Percentiles rank a stretch among this genome's conserved stretches.
phyloP scores from a whole-genome alignment of 116 monocot species.

The Thalassia testudinum region DNA sequence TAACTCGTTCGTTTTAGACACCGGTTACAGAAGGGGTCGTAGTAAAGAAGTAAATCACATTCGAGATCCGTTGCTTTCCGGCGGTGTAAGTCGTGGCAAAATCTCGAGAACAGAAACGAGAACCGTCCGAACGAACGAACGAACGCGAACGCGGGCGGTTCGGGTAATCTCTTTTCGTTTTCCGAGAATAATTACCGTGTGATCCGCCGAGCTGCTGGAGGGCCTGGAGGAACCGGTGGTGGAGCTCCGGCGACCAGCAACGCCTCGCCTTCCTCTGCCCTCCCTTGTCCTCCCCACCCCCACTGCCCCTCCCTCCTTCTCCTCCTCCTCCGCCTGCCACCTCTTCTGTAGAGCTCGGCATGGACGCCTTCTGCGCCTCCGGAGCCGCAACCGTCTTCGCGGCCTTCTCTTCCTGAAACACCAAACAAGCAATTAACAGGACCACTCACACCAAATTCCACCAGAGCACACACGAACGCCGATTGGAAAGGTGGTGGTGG shows the following conservation, averaged over 20 bases:
- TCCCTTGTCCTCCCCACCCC: slow-evolving; percentile 18
- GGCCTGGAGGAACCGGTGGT: slow-evolving; percentile 67
- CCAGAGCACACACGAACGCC: no score
- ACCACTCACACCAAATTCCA: slow-evolving; percentile 4
- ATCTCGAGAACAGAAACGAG: no score
- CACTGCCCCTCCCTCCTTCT: slow-evolving; percentile 4
- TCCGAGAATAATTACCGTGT: slow-evolving; percentile 43
- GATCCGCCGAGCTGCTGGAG: slow-evolving; percentile 78
- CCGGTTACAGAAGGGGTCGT: no score
- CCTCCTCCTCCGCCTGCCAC: background rate
- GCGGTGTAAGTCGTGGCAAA: no score
- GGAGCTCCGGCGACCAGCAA: slow-evolving; percentile 92
- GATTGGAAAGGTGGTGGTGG: no score
- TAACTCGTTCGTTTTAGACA: no score
- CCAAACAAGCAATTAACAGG: slow-evolving; percentile 56
- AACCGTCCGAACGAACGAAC: no score
- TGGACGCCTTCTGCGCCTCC: slow-evolving; percentile 1
- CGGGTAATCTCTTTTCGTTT: no score
- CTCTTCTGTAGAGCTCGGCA: slow-evolving; percentile 29
- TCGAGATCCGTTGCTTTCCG: no score
- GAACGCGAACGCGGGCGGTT: no score
- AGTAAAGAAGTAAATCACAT: no score
- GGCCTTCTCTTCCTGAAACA: slow-evolving; percentile 37
- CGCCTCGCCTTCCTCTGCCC: slow-evolving; percentile 41
- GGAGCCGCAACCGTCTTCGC: slow-evolving; percentile 2